Evolutionary conservation across 2,329 filamentous ascomycete species (phyloP).

Genomic region (Fusarium sp.): DNA sequence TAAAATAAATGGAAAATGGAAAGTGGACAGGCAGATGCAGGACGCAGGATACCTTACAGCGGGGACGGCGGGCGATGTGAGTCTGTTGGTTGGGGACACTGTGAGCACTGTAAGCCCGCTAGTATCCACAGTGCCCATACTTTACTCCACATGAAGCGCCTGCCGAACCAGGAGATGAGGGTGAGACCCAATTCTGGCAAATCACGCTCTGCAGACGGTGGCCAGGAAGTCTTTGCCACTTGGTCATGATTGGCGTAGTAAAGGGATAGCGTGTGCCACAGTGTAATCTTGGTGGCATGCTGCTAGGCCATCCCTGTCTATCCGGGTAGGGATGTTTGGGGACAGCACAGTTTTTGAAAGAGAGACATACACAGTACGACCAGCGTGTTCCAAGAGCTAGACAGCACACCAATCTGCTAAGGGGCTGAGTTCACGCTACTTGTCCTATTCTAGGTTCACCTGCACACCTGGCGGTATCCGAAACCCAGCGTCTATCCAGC

Average conservation of each 20-base stretch:
- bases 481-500: constrained; percentile 34
- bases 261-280: constrained; percentile 38
- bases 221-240: constrained; percentile 46
- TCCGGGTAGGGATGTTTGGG: constrained; percentile 24
- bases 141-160: constrained; percentile 26
- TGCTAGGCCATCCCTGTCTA: constrained; percentile 28
- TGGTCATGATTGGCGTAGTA: constrained; percentile 44
- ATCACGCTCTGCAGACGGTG: constrained; percentile 39
- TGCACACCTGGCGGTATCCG: constrained; percentile 27
- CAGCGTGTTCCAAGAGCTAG: constrained; percentile 24
- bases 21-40: constrained; percentile 12
- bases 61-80: constrained; percentile 42
- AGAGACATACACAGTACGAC: constrained; percentile 27
- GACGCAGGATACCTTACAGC: constrained; percentile 14
- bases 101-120: constrained; percentile 32
- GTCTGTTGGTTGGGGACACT: constrained; percentile 46
- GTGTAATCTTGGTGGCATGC: constrained; percentile 46
- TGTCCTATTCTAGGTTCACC: constrained; percentile 14
- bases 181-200: constrained; percentile 40
- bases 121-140: constrained; percentile 10
- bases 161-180: constrained; percentile 38
- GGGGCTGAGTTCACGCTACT: constrained; percentile 29
- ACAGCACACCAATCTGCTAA: constrained; percentile 34
- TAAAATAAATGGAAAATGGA: constrained; percentile 23
- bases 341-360: constrained; percentile 35